Evolutionary conservation across 1,284 basidiomycete species (phyloP), one percentile per base, ranked within the genome.

Genomic region (Leccinum pachyderme): DNA sequence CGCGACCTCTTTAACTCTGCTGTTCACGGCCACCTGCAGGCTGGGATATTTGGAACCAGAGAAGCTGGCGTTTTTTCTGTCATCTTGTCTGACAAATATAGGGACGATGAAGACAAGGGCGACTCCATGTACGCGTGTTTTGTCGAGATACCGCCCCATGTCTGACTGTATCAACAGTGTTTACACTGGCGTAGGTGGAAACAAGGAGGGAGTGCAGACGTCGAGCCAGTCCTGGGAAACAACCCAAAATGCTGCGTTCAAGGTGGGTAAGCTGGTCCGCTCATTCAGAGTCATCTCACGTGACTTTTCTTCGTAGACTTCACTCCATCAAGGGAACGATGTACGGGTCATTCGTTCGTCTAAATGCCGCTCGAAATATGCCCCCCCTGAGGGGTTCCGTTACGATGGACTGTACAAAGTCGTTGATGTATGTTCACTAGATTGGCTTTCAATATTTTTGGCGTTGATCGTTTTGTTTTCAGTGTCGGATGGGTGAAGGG

Each of bases 131-230:
- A 44, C 0, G 8, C 25, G 24, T 27, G 13, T 25, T 44, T 25
- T 25, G 13, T 12, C 24, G 4, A 44, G 37, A 44, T 15, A 7
- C 22, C 8, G 15, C 9, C 4, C 37, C 27, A 9, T 9, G 4
- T 43, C 53, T 63, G 24, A 66, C 49, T 15, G 13, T 12, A 7
- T 46, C 31, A 13, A 18, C 35, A 68, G 68, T 24, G 54, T 69
- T 5, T 72, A 69, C 35, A 72, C 67, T 5, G 70, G 70, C 12
- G 3, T 56, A 45, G 67, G 65, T 5, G 66, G 68, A 8, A 54
- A 56, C 54, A 4, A 54, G 37, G 13, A 62, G 6, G 54, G 44
- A 9, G 0, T 63, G n/a, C 70, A 65, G 46, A 53, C 25, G 6
- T 2, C 24, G 22, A 55, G 70, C n/a, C 67, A 72, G 31, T 53